phyloP scores from a whole-genome alignment of 129 eudicot species.

The Pseudognaphalium luteoalbum region DNA sequence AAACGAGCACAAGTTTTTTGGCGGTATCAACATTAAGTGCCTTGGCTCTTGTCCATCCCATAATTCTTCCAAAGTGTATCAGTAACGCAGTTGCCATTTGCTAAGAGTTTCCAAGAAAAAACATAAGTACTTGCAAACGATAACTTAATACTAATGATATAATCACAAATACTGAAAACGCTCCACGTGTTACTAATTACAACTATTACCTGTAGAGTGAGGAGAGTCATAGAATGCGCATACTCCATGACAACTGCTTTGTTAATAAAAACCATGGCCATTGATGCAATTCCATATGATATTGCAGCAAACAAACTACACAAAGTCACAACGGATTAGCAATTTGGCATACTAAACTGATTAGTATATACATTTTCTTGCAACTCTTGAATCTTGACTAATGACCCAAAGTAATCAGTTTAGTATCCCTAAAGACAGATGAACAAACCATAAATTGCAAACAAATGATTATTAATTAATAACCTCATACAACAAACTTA shows the following conservation, averaged over 20 bases:
- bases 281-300: slow-evolving; percentile 89
- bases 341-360: not conserved
- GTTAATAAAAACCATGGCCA: slow-evolving; percentile 99
- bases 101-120: slow-evolving; percentile 38
- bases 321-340: slow-evolving; percentile 17
- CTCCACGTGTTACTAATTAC: not conserved
- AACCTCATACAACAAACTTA: not conserved
- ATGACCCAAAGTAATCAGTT: not conserved
- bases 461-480: not conserved
- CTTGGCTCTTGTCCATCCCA: slow-evolving; percentile 84
- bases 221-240: slow-evolving; percentile 90
- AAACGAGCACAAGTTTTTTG: slow-evolving; percentile 72
- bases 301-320: slow-evolving; percentile 82
- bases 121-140: not conserved
- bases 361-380: slow-evolving; percentile 1
- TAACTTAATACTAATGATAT: not conserved
- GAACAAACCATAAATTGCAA: not conserved
- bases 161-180: not conserved
- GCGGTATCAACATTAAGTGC: slow-evolving; percentile 73
- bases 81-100: slow-evolving; percentile 87
- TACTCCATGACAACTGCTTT: slow-evolving; percentile 92
- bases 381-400: not conserved
- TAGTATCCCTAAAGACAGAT: not conserved
- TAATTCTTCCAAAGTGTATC: slow-evolving; percentile 74
- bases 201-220: slow-evolving; percentile 68